Base-by-base conservation (phyloP, 169 alveolate species). In the Plasmodium reichenowi region DNA sequence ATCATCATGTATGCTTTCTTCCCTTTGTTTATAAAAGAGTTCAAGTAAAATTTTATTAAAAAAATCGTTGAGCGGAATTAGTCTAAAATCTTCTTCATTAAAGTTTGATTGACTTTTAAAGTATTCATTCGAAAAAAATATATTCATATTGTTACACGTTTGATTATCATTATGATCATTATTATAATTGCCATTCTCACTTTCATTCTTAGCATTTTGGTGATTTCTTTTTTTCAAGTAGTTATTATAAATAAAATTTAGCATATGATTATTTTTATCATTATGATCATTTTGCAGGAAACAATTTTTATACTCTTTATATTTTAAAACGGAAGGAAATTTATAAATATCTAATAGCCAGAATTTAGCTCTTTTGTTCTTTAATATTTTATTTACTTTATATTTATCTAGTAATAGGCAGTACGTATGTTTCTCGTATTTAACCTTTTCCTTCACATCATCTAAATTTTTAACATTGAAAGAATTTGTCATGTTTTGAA, bases 301-400 rank as follows among this genome's bases (percentile, higher is more conserved):
- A 38, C 32, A 0, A 22, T 62, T 29, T 48, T 80, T 59, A 48
- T 80, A 80, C 1, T 80, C 90, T 6, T 59, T 50, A 8, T 15
- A 26, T 3, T 43, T 20, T 47, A 80, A 50, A 13, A 80, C 90
- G 56, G 90, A 80, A n/a, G 90, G 90, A 50, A 80, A 80, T 47
- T 72, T 70, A 29, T 67, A 80, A n/a, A 80, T 17, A 68, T 68
- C 58, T 48, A 80, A 47, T 29, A 80, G 32, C 83, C 85, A 80
- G 24, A 60, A 56, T 68, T 68, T 80, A 26, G 62, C 59, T 1
- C 70, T 24, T 50, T 80, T 80, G 70, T 80, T 67, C 68, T 80
- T 80, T 60, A 80, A 47, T 15, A 80, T 58, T 3, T 60, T 48
- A 68, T 68, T 80, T 13, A 50, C 76, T 38, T 43, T 80, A 47